phyloP scores from a whole-genome alignment of 2,329 filamentous ascomycete genomes.

The Colletotrichum australisinense region DNA sequence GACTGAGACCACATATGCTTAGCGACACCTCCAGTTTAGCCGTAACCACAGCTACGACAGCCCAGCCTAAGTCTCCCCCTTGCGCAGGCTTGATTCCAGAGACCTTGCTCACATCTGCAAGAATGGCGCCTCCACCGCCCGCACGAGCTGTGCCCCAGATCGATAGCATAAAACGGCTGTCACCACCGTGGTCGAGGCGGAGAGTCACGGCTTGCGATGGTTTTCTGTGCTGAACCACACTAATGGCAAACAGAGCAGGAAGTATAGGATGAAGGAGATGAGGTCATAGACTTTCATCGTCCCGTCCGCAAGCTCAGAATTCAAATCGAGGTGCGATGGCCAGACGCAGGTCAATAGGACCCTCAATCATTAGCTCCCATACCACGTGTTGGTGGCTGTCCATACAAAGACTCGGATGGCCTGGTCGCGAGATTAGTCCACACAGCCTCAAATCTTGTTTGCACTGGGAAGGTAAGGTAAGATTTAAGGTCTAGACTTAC shows the following conservation, averaged over 20 bases:
- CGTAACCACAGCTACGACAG: neutral
- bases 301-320: constrained; percentile 19
- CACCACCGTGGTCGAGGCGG: constrained; percentile 33
- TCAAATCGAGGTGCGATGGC: constrained; percentile 33
- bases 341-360: constrained; percentile 34
- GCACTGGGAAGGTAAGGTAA: too few species aligned
- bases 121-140: constrained; percentile 36
- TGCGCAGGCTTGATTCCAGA: constrained; percentile 32
- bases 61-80: constrained; percentile 37
- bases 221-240: constrained; percentile 38
- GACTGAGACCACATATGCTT: constrained; percentile 40
- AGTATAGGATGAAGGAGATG: constrained; percentile 35
- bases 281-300: constrained; percentile 33
- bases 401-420: constrained; percentile 34
- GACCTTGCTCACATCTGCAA: constrained; percentile 32
- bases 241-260: constrained; percentile 36
- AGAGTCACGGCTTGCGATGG: constrained; percentile 37
- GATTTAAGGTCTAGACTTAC: neutral
- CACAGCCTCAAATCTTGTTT: neutral
- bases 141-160: constrained; percentile 42
- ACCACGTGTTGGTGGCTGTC: constrained; percentile 39
- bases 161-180: constrained; percentile 42
- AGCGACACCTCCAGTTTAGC: constrained; percentile 24
- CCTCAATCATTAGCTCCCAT: constrained; percentile 37
- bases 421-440: neutral